A percentile compares a stretch with the other conserved stretches of the same genome.
phyloP scores from a whole-genome alignment of 2,329 filamentous ascomycete species.

The Fusarium sp. region DNA sequence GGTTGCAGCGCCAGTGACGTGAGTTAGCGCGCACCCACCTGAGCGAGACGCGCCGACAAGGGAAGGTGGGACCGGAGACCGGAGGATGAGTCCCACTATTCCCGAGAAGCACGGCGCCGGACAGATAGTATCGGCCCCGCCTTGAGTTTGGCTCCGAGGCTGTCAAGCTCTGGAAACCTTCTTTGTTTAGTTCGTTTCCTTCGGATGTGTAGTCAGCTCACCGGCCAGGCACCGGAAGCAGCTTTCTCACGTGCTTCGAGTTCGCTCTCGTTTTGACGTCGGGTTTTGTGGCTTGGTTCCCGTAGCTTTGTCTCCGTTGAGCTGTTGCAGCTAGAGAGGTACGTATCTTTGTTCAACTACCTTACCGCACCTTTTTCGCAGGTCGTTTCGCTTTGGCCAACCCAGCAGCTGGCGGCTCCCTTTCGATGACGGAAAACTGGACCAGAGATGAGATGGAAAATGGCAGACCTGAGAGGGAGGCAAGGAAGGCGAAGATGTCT shows the following conservation, averaged over 20 bases:
- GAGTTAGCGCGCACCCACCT: conserved; percentile 27
- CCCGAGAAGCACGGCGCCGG: background rate
- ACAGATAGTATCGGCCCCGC: conserved; percentile 27
- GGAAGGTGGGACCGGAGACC: conserved; percentile 7
- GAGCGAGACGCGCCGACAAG: conserved; percentile 2
- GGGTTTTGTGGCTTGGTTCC: conserved; percentile 1
- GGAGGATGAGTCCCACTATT: conserved; percentile 21
- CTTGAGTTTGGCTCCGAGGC: background rate
- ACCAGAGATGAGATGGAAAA: conserved; percentile 20
- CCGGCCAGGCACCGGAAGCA: background rate
- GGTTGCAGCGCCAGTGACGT: conserved; percentile 32
- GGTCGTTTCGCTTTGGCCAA: conserved; percentile 34
- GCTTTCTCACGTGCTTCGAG: conserved; percentile 24
- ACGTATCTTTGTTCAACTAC: conserved; percentile 36
- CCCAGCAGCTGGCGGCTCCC: conserved; percentile 35
- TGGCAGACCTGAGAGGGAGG: conserved; percentile 4
- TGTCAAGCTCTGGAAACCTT: background rate
- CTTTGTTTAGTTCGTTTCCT: background rate
- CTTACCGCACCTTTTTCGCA: conserved; percentile 29
- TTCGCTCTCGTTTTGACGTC: conserved; percentile 15
- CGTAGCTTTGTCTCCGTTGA: conserved; percentile 3
- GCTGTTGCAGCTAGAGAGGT: conserved; percentile 10
- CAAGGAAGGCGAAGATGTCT: conserved; percentile 27
- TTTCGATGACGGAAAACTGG: conserved; percentile 37
- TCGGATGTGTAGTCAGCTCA: background rate